A percentile compares a stretch with the other conserved stretches of the same genome.
These are phyloP conservation scores for Citrus sinensis DNA, from an alignment of 345 rosid genomes.

Conservation along the genomic window DNA sequence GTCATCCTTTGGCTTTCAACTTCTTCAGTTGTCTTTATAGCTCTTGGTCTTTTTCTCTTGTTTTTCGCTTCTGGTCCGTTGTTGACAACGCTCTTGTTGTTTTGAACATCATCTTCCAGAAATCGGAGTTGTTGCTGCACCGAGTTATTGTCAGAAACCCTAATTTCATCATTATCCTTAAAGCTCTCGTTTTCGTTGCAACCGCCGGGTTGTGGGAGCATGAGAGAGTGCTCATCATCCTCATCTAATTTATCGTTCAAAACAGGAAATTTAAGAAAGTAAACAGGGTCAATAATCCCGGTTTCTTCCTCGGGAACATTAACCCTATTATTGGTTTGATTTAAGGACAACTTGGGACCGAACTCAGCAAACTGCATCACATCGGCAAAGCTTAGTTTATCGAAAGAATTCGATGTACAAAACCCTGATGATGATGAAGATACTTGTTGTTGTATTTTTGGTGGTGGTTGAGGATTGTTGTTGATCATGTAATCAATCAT, in stretches of 20 bases:
- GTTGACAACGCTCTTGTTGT: constrained; percentile 13
- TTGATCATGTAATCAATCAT: constrained; percentile 63
- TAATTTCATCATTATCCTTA: constrained; percentile 45
- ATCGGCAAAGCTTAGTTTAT: constrained; percentile 73
- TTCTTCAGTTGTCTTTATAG: constrained; percentile 76
- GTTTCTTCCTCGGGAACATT: constrained; percentile 44
- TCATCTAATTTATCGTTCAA: constrained; percentile 49
- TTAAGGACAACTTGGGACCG: constrained; percentile 68
- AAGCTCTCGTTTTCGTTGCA: constrained; percentile 20
- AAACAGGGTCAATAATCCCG: constrained; percentile 71
- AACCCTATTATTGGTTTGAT: constrained; percentile 40
- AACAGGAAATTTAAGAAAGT: constrained; percentile 85
- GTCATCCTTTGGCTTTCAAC: constrained; percentile 93
- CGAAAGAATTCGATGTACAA: constrained; percentile 48
- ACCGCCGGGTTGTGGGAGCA: constrained; percentile 27
- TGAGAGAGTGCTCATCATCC: constrained; percentile 20
- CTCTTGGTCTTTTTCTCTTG: constrained; percentile 79
- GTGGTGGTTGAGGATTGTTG: constrained; percentile 27
- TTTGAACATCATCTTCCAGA: constrained; percentile 34
- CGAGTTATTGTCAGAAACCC: constrained; percentile 37
- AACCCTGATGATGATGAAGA: constrained; percentile 33
- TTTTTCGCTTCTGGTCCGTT: constrained; percentile 37
- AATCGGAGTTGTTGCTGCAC: constrained; percentile 38
- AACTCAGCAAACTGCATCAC: constrained; percentile 92
- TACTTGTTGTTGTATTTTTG: constrained; percentile 6